phyloP scores from a whole-genome alignment of 257 asterid species.

The Lithospermum erythrorhizon region DNA sequence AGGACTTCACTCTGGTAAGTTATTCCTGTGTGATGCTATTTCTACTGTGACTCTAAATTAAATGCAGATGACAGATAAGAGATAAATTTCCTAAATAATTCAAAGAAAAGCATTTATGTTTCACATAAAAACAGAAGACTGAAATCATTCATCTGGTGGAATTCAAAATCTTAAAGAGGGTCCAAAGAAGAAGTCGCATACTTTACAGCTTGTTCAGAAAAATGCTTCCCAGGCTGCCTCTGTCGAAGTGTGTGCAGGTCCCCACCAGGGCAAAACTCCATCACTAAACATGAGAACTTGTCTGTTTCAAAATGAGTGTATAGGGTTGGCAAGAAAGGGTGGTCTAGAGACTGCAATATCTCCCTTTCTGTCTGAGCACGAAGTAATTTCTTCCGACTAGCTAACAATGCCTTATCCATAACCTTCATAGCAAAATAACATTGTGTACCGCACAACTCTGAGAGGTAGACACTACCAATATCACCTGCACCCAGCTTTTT shows the following conservation, averaged over 20 bases:
- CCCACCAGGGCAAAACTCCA: constrained; percentile 90
- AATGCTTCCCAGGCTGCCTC: constrained; percentile 73
- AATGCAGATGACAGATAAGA: no score
- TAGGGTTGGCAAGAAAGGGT: constrained; percentile 66
- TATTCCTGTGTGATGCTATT: no score
- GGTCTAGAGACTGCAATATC: constrained; percentile 64
- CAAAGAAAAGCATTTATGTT: neutral
- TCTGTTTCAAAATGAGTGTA: constrained; percentile 67
- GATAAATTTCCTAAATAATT: no score
- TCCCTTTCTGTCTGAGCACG: constrained; percentile 82
- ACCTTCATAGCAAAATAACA: constrained; percentile 78
- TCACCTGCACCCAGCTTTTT: constrained; percentile 79
- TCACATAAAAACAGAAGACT: neutral
- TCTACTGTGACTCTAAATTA: no score
- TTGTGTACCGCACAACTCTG: constrained; percentile 67
- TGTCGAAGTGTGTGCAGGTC: constrained; percentile 74
- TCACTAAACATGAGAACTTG: constrained; percentile 69
- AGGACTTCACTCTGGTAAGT: no score
- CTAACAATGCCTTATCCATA: constrained; percentile 68
- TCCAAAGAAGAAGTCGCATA: constrained; percentile 26
- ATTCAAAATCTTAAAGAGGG: constrained; percentile 6
- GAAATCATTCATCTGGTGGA: constrained; percentile 3
- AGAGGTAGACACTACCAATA: constrained; percentile 69
- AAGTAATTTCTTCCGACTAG: constrained; percentile 67
- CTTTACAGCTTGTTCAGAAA: constrained; percentile 81